phyloP scores from a whole-genome alignment of 2,329 filamentous ascomycete species.

The Aspergillus transmontanensis region DNA sequence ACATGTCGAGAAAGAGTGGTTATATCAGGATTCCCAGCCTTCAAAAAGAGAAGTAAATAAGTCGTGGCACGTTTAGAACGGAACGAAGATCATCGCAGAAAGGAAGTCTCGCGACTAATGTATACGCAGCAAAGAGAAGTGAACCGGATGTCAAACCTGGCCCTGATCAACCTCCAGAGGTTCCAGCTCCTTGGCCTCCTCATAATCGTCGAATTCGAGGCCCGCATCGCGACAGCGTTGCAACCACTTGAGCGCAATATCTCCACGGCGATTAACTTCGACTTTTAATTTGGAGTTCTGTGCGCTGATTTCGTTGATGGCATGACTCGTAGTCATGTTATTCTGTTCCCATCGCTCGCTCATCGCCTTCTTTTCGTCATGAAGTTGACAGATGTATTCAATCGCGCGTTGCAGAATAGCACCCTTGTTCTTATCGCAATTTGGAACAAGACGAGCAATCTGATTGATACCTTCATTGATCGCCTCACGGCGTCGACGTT shows the following conservation, averaged over 20 bases:
- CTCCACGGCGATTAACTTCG: constrained; percentile 83
- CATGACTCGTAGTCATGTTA: constrained; percentile 48
- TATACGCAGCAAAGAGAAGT: constrained; percentile 1
- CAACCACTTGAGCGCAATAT: constrained; percentile 59
- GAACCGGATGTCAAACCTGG: constrained; percentile 18
- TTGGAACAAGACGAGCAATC: constrained; percentile 93
- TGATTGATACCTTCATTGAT: constrained; percentile 99
- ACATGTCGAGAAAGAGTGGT: not conserved
- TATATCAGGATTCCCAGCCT: constrained; percentile 5
- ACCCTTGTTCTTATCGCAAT: constrained; percentile 98
- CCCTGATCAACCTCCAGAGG: constrained; percentile 39
- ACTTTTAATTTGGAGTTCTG: constrained; percentile 95
- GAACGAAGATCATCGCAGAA: constrained; percentile 11
- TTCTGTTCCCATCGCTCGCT: constrained; percentile 45
- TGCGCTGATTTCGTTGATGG: constrained; percentile 80
- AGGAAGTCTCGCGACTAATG: constrained; percentile 2
- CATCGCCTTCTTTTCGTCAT: constrained; percentile 49
- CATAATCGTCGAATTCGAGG: constrained; percentile 53
- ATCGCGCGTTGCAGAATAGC: constrained; percentile 93
- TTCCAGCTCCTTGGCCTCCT: constrained; percentile 46
- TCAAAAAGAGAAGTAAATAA: constrained; percentile 19
- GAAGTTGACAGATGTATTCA: constrained; percentile 86
- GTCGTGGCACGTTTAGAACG: constrained; percentile 31
- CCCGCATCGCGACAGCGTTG: constrained; percentile 50
- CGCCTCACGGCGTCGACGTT: constrained; percentile 92